phyloP scores from a whole-genome alignment of 148 eudicot species.

The Euryodendron excelsum region DNA sequence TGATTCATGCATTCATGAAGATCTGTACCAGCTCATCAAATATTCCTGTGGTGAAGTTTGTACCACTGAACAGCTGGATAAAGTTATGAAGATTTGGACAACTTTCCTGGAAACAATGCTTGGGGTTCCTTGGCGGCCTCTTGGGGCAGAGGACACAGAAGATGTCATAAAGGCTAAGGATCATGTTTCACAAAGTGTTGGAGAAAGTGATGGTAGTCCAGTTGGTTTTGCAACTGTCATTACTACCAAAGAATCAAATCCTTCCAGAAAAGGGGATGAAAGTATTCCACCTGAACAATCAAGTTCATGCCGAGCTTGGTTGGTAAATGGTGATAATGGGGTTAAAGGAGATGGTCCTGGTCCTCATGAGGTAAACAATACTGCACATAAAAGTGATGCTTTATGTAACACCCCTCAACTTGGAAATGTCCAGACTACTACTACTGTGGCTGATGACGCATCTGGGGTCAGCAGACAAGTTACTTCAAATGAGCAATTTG shows the following conservation, averaged over 20 bases:
- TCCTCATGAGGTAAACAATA: conserved; percentile 31
- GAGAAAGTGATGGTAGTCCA: conserved; percentile 40
- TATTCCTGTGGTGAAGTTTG: conserved; percentile 74
- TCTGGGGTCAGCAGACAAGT: conserved; percentile 27
- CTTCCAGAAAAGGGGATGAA: conserved; percentile 38
- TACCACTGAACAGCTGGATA: conserved; percentile 73
- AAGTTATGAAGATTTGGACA: conserved; percentile 86
- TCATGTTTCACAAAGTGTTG: conserved; percentile 29
- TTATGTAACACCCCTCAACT: conserved; percentile 30
- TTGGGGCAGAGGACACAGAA: conserved; percentile 45
- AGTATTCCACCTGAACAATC: conserved; percentile 35
- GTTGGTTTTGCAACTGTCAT: conserved; percentile 21
- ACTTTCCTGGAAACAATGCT: conserved; percentile 68
- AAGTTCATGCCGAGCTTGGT: conserved; percentile 22
- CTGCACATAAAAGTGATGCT: conserved; percentile 11
- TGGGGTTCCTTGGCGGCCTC: conserved; percentile 62
- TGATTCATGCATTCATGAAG: conserved; percentile 72
- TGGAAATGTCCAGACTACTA: conserved; percentile 29
- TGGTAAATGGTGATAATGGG: conserved; percentile 30
- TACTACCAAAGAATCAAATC: conserved; percentile 31
- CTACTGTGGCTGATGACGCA: conserved; percentile 26
- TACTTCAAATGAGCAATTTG: conserved; percentile 29
- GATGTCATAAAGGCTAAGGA: conserved; percentile 39
- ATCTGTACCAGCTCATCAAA: conserved; percentile 72
- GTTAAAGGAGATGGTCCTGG: conserved; percentile 43